Conservation (phyloP, 345 rosid genomes). For the Bruguiera parviflora region DNA sequence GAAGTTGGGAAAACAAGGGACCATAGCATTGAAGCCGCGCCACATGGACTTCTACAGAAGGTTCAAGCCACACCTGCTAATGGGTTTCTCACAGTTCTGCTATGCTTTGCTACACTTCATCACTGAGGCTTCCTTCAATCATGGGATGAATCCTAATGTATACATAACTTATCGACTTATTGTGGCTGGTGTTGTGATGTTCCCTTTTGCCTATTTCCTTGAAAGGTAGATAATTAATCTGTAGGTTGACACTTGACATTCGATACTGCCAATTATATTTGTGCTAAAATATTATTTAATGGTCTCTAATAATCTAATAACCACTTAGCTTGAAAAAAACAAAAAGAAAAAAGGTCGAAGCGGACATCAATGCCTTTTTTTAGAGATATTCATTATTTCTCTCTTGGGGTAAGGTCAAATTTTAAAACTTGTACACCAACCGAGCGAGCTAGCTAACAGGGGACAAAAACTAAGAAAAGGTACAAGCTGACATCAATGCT, state of each 20-base stretch:
- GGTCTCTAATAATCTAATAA: not conserved
- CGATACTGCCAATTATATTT: not conserved
- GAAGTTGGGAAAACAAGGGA: not conserved
- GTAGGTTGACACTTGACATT: too few species aligned
- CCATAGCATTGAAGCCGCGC: slow-evolving; percentile 11
- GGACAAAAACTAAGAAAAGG: too few species aligned
- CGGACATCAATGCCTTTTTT: too few species aligned
- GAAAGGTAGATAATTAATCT: slow-evolving; percentile 38
- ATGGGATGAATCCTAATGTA: slow-evolving; percentile 72
- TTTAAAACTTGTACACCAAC: too few species aligned
- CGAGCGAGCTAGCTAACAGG: too few species aligned
- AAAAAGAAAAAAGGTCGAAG: too few species aligned
- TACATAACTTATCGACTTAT: slow-evolving; percentile 59
- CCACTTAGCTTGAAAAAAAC: not conserved
- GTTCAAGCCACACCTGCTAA: slow-evolving; percentile 59
- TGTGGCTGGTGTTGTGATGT: slow-evolving; percentile 39
- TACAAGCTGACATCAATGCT: too few species aligned
- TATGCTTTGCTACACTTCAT: slow-evolving; percentile 53
- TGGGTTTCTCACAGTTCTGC: slow-evolving; percentile 46
- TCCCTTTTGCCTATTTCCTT: slow-evolving; percentile 57
- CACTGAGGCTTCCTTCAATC: slow-evolving; percentile 65
- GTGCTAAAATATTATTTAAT: not conserved
- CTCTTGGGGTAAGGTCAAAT: too few species aligned
- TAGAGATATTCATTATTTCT: too few species aligned
- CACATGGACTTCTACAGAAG: slow-evolving; percentile 2